Evolutionary conservation across 768 basidiomycete genomes (phyloP), one percentile per base, ranked within the genome.

Genomic region (Pholiota molesta): DNA sequence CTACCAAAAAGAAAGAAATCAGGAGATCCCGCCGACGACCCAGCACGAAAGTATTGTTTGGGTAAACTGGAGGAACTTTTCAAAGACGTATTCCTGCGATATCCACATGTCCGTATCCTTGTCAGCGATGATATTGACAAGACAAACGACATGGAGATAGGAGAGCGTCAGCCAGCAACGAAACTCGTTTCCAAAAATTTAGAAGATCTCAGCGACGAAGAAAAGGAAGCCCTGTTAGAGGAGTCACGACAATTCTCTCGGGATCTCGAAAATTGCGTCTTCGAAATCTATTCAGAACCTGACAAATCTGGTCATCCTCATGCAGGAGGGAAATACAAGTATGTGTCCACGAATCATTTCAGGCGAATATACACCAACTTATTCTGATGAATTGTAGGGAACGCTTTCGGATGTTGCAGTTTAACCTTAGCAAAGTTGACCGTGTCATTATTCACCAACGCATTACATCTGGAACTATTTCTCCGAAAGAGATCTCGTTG

Each of bases 371-470:
- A 55, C 39, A 39, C 1, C 56, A 23, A 62, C 60, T 69, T 42
- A 62, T 49, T 19, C 61, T 9, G 53, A 16, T 67, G 51, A 40
- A 61, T 51, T 37, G 45, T 58, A 95, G 93, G 80, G 91, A 94
- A 76, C 92, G 93, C 69, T 96, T 95, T 78, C 87, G 94, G 62
- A 95, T 89, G 83, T 82, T 95, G 55, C 86, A 86, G 61, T 97
- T 94, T 78, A 97, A 97, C 76, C 77, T 97, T 70, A 90, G 83
- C 79, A 88, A 95, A 76, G 77, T 80, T 69, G 94, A 95, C 69
- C 90, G 93, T 69, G 84, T 87, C 60, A 80, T 82, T 62, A 85
- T 97, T 66, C 92, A 95, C 73, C 86, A 83, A 69, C 87, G 90
- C 66, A 92, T 97, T 70, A 87, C 86, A 35, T 84, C 83, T 21